A percentile compares a stretch with the other conserved stretches of the same genome.
Conservation (phyloP, 2,329 filamentous ascomycete genomes). For the Verticillium zaregamsianum region DNA sequence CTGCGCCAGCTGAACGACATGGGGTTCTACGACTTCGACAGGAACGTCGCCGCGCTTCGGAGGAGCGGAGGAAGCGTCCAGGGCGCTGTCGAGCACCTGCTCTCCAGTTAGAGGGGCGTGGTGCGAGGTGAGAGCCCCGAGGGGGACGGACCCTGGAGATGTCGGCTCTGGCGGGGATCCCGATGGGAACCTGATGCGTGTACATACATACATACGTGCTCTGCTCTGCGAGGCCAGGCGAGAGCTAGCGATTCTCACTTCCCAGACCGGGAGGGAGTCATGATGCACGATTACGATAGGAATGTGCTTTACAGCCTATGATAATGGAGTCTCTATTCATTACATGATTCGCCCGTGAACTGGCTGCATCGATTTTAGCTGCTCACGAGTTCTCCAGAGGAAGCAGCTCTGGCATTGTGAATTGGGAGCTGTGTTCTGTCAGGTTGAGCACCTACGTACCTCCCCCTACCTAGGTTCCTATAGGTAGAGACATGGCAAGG, state of each 20-base stretch:
- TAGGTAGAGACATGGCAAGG: no score
- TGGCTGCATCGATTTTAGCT: not conserved
- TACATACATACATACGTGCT: not conserved
- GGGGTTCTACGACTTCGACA: slow-evolving; percentile 96
- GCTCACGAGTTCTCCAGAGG: no score
- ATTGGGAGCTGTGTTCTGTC: no score
- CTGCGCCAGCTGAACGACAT: slow-evolving; percentile 94
- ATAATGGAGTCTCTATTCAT: not conserved
- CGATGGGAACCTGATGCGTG: not conserved
- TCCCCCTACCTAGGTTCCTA: no score
- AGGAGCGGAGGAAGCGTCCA: slow-evolving; percentile 91
- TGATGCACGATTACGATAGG: not conserved
- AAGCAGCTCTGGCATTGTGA: no score
- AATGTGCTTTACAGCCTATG: not conserved
- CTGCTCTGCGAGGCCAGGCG: not conserved
- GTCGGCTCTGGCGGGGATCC: not conserved
- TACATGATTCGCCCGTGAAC: not conserved
- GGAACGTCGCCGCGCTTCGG: slow-evolving; percentile 83
- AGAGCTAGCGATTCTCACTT: not conserved
- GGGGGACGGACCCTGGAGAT: not conserved
- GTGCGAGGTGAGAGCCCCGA: no score
- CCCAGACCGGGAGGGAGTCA: not conserved
- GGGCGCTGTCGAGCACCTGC: slow-evolving; percentile 76
- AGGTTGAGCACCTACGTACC: not conserved
- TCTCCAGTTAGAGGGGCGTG: slow-evolving; percentile 24